Conservation (phyloP, 805 yeast species). For the Metschnikowia picachoensis region DNA sequence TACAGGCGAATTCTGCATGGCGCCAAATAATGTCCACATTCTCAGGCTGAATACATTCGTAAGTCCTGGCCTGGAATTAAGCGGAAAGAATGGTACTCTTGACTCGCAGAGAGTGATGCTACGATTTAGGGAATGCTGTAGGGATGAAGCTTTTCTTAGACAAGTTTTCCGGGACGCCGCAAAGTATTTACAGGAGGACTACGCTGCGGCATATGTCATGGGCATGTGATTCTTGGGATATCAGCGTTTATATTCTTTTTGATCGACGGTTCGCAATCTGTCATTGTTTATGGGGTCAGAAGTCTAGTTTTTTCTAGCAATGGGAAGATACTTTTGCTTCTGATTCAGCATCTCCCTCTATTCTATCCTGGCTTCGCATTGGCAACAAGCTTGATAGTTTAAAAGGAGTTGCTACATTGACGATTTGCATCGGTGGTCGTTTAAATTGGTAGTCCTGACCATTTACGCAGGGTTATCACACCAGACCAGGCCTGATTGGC, state of each 20-base stretch:
- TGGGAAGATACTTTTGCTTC: no score
- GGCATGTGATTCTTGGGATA: conserved; percentile 8
- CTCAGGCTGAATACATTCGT: conserved; percentile 58
- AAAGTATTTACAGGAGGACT: conserved; percentile 38
- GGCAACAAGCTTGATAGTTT: no score
- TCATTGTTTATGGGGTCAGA: no score
- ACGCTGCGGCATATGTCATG: conserved; percentile 17
- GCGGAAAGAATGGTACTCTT: conserved; percentile 31
- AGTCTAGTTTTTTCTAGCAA: no score
- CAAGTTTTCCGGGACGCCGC: conserved; percentile 59
- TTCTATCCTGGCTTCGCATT: no score
- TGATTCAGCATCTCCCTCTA: no score
- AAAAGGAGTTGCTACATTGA: no score
- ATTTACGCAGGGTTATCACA: no score
- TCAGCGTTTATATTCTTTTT: background rate
- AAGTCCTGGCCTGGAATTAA: conserved; percentile 26
- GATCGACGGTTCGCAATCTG: no score
- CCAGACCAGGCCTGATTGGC: no score
- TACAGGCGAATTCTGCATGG: conserved; percentile 72
- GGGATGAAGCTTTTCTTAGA: conserved; percentile 45
- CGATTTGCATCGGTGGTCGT: no score
- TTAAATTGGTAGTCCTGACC: no score
- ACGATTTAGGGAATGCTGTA: conserved; percentile 61
- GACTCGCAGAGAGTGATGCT: conserved; percentile 76
- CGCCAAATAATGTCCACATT: conserved; percentile 83